Evolutionary conservation across 2,329 filamentous ascomycete species (phyloP).

Genomic region (Alternaria incomplexa): DNA sequence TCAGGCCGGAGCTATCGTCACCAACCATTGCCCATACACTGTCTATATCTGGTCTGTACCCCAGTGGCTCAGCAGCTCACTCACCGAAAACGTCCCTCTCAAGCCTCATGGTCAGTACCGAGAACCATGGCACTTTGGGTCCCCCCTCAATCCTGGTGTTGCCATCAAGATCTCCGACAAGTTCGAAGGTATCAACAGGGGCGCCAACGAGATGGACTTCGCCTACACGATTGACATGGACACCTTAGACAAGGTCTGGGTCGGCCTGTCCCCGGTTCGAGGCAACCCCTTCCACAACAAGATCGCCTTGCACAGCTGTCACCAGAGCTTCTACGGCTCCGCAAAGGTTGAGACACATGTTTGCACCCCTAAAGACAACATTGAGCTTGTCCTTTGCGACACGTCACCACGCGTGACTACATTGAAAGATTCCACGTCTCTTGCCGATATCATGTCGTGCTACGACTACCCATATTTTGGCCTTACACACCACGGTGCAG

Average conservation of each 20-base stretch:
- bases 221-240: conserved; percentile 28
- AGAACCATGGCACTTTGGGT: conserved; percentile 32
- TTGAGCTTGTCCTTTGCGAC: conserved; percentile 35
- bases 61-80: conserved; percentile 7
- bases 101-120: conserved; percentile 25
- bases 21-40: conserved; percentile 28
- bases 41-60: conserved; percentile 36
- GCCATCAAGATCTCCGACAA: conserved; percentile 34
- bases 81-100: conserved; percentile 23
- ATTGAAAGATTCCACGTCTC: conserved; percentile 9
- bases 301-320: conserved; percentile 27
- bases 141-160: conserved; percentile 24
- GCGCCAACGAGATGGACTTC: conserved; percentile 30
- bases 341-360: conserved; percentile 15
- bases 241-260: conserved; percentile 25
- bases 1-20: conserved; percentile 35
- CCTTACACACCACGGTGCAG: not conserved
- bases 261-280: conserved; percentile 20
- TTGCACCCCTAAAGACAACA: conserved; percentile 28
- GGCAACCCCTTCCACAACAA: conserved; percentile 18
- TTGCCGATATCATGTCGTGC: conserved; percentile 17
- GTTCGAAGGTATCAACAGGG: conserved; percentile 25
- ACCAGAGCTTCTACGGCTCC: conserved; percentile 9
- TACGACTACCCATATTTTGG: conserved; percentile 9
- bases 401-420: conserved; percentile 11